Evolutionary conservation across 306 rosid genomes (phyloP).

Genomic region (Castanea sativa): DNA sequence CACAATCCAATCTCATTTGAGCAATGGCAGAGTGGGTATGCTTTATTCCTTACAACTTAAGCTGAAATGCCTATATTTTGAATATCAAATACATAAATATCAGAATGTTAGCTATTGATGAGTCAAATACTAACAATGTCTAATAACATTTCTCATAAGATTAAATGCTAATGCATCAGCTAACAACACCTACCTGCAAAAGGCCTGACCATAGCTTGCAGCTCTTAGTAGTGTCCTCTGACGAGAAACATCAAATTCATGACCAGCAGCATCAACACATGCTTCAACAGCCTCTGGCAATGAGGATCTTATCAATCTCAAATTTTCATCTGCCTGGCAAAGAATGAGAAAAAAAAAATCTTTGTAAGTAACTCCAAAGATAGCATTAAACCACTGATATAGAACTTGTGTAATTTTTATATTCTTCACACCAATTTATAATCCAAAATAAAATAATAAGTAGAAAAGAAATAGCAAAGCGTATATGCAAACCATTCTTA

Average conservation of each 20-base stretch:
- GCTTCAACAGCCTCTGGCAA: slow-evolving; percentile 98
- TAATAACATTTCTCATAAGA: background rate
- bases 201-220: slow-evolving; percentile 97
- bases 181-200: slow-evolving; percentile 73
- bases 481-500: background rate
- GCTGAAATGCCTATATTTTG: background rate
- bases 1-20: background rate
- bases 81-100: background rate
- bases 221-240: slow-evolving; percentile 87
- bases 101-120: background rate
- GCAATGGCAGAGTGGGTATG: background rate
- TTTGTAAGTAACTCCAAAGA: slow-evolving; percentile 17
- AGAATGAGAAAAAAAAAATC: slow-evolving; percentile 17
- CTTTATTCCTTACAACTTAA: background rate
- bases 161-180: slow-evolving; percentile 14
- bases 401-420: background rate
- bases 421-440: background rate
- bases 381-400: background rate
- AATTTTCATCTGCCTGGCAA: slow-evolving; percentile 95
- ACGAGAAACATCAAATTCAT: slow-evolving; percentile 84
- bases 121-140: background rate
- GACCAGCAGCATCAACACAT: slow-evolving; percentile 91
- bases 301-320: slow-evolving; percentile 79
- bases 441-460: background rate
- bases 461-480: background rate